Conservation (phyloP, 441 rosid species). For the Omphalea diandra region DNA sequence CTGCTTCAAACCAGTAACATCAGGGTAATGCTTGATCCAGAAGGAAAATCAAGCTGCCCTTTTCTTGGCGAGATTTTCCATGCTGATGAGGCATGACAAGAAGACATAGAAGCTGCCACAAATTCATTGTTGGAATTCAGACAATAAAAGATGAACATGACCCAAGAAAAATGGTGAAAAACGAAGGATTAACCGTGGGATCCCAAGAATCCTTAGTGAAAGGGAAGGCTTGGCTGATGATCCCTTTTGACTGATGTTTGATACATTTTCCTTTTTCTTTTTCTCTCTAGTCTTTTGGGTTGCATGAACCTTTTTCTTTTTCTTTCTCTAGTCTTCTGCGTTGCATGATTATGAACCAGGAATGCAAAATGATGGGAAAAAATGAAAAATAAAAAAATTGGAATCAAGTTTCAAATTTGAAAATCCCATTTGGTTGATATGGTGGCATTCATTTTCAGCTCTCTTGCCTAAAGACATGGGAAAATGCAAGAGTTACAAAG, state of each 20-base stretch:
- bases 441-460: background rate
- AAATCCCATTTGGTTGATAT: background rate
- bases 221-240: background rate
- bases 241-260: background rate
- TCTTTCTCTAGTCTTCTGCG: too few relatives aligned
- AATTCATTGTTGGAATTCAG: slow-evolving; percentile 2
- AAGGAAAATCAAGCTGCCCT: background rate
- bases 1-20: background rate
- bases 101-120: background rate
- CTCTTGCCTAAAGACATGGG: background rate
- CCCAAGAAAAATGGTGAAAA: background rate
- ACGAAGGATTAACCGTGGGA: background rate
- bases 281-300: too few relatives aligned
- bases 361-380: background rate
- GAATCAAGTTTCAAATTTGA: background rate
- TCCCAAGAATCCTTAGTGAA: background rate
- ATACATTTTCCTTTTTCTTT: too few relatives aligned
- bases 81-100: background rate
- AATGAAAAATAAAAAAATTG: too few relatives aligned
- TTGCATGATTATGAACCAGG: background rate
- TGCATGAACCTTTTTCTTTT: too few relatives aligned
- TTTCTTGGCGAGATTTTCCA: background rate
- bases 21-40: background rate
- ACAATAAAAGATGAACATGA: background rate
- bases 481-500: too few relatives aligned